Evolutionary conservation across 2,329 filamentous ascomycete species (phyloP), one percentile per base, ranked within the genome.

Genomic region (Cercospora zeina): DNA sequence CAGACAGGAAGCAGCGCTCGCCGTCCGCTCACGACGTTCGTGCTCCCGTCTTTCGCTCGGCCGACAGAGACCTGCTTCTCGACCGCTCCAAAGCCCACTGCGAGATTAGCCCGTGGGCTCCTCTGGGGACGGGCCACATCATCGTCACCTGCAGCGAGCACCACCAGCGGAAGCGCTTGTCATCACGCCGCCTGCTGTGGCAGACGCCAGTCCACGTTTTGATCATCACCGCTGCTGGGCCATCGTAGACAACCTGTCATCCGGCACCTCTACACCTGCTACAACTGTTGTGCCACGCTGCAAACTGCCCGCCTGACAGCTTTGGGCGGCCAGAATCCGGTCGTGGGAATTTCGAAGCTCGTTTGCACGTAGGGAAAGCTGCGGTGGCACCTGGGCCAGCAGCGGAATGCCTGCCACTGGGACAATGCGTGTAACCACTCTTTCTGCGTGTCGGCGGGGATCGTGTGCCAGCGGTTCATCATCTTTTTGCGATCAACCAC

Each of bases 211-310:
- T 33, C 63, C 63, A 62, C 60, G 63, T 62, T 62, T 42, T 61
- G 55, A 57, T 39, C 55, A 50, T 47, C 56, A 37, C 61, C 62
- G 11, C 47, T 45, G 36, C 45, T 56, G 58, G 62, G 57, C 58
- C 42, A 62, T 62, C 51, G 33, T 55, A 62, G 62, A 59, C 62
- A 63, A 42, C 62, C 62, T 64, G 61, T 64, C 62, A 62, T 63
- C 37, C 57, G 54, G 50, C 61, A 55, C 58, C 62, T 50, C 49
- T 51, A 61, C 39, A 59, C 57, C 58, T 61, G 59, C 51, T 58
- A 56, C 58, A 54, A 55, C 54, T 60, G 61, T 54, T 57, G 62
- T 61, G 47, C 54, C 7, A 61, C 54, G 39, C 9, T 36, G 30
- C 11, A 21, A 37, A 53, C 58, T 36, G 58, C 24, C 53, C 62